Percentiles rank a stretch among this genome's conserved stretches.
Conservation (phyloP, 106 monocot species). For the Iris macrosiphon region DNA sequence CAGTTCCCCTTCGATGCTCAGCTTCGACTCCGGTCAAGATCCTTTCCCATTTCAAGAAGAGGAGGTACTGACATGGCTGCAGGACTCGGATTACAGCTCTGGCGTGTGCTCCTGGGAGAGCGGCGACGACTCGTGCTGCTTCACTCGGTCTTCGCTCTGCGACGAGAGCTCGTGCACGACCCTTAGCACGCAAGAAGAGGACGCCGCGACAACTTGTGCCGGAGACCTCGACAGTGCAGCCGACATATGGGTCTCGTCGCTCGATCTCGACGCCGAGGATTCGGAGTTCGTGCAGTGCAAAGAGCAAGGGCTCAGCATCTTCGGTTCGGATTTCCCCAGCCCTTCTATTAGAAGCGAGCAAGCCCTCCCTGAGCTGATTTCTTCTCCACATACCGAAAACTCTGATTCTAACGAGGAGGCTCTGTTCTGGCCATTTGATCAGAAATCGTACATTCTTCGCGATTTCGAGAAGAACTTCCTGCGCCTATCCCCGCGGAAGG, state of each 20-base stretch:
- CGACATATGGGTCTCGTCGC: slow-evolving; percentile 28
- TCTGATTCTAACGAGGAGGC: slow-evolving; percentile 30
- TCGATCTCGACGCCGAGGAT: slow-evolving; percentile 47
- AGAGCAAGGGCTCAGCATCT: slow-evolving; percentile 10
- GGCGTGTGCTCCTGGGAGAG: slow-evolving; percentile 1
- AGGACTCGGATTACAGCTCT: neutral
- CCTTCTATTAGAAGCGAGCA: slow-evolving; percentile 29
- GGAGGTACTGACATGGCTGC: neutral
- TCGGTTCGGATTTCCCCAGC: slow-evolving; percentile 40
- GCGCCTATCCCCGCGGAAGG: slow-evolving; percentile 39
- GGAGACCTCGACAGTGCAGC: slow-evolving; percentile 12
- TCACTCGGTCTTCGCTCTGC: slow-evolving; percentile 10
- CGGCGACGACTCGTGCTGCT: slow-evolving; percentile 14
- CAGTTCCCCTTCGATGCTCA: slow-evolving; percentile 11
- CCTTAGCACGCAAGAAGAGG: slow-evolving; percentile 9
- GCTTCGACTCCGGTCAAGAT: slow-evolving; percentile 24
- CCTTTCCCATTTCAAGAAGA: neutral
- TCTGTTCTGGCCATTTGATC: slow-evolving; percentile 63
- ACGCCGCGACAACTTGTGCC: slow-evolving; percentile 1
- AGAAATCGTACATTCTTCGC: slow-evolving; percentile 23
- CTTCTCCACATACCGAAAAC: neutral
- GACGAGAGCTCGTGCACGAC: slow-evolving; percentile 10
- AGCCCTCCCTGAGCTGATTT: slow-evolving; percentile 9
- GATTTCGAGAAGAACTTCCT: slow-evolving; percentile 38
- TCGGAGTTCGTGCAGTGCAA: slow-evolving; percentile 21